Base-by-base conservation (phyloP, 164 flowering plant genomes). In the Magnolia changhungtana region DNA sequence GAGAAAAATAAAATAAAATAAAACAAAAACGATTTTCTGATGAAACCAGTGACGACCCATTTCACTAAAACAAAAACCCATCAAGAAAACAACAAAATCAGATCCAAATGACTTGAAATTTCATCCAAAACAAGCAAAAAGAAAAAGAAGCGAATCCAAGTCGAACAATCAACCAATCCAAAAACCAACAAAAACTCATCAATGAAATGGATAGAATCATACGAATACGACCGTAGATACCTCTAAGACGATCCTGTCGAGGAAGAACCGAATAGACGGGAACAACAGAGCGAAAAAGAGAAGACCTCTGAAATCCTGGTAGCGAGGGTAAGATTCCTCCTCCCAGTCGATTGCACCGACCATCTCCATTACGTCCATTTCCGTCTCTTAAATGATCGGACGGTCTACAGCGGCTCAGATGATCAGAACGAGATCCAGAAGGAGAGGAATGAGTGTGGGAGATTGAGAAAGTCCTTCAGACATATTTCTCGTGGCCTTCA, bases 161-260 rank as follows among this genome's bases (percentile, higher is more conserved):
- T 55, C 61, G 16, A 55, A 55, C 19, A 9, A 10, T 55, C 61
- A 55, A 16, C 61, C 61, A 55, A 55, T 55, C 13, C 61, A 55
- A 55, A 55, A 55, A 8, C 13, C 13, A 11, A 55, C 61, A 55
- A 55, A 55, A 55, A 11, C 13, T 2, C 61, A 55, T 55, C 18
- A 55, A 13, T 16, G 3, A 55, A 55, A 55, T 11, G 61, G 13
- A 55, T 2, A 55, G 13, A 55, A 11, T 55, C 18, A 16, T 8
- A 16, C 3, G 61, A 37, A 37, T 37, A 4, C 18, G n/a, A 29
- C 67, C 24, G 24, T n/a, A 29, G 24, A 37, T 81, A 92, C 98
- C 97, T 92, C 89, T 72, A 91, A 92, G 14, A 94, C 81, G 80
- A 89, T 88, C 84, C 91, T 87, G 75, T 92, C 98, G 51, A 94